These are phyloP conservation scores for Trichoderma aggressivum DNA, from an alignment of 2,329 filamentous ascomycete species.

Conservation along the genomic window DNA sequence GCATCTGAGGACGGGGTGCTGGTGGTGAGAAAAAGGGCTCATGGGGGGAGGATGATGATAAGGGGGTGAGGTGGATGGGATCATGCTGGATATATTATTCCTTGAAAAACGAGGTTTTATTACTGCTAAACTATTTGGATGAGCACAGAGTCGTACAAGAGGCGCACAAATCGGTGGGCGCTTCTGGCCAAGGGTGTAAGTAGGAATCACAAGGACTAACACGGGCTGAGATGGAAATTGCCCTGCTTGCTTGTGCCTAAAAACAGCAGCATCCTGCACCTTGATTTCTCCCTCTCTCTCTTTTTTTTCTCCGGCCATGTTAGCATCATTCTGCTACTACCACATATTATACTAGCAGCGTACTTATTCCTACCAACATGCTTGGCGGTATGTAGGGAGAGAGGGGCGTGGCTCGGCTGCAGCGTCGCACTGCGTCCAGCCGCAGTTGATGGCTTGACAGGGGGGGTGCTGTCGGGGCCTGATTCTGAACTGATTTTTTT, in stretches of 20 bases:
- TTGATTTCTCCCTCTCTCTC: not conserved
- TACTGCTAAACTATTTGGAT: not conserved
- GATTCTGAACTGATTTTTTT: not conserved
- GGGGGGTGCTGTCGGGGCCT: not conserved
- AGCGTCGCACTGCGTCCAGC: not conserved
- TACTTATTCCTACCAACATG: not conserved
- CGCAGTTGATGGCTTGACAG: slow-evolving; percentile 7
- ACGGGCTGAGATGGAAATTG: not conserved
- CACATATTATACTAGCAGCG: too few species aligned
- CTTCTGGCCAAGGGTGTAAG: not conserved
- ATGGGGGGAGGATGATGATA: not conserved
- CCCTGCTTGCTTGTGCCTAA: not conserved
- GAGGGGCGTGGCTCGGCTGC: slow-evolving; percentile 1
- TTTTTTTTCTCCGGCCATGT: not conserved
- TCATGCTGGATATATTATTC: not conserved
- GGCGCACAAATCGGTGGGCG: not conserved
- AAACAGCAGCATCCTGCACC: not conserved
- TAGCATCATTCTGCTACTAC: not conserved
- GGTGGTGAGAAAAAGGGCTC: not conserved
- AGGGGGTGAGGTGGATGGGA: not conserved
- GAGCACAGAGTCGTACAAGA: not conserved
- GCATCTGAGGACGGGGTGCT: not conserved
- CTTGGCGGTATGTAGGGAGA: not conserved
- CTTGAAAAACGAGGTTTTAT: not conserved
- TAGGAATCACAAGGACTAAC: not conserved